A percentile compares a stretch with the other conserved stretches of the same genome.
Conservation (phyloP, 2,329 filamentous ascomycete genomes). For the Mollisia scopiformis region DNA sequence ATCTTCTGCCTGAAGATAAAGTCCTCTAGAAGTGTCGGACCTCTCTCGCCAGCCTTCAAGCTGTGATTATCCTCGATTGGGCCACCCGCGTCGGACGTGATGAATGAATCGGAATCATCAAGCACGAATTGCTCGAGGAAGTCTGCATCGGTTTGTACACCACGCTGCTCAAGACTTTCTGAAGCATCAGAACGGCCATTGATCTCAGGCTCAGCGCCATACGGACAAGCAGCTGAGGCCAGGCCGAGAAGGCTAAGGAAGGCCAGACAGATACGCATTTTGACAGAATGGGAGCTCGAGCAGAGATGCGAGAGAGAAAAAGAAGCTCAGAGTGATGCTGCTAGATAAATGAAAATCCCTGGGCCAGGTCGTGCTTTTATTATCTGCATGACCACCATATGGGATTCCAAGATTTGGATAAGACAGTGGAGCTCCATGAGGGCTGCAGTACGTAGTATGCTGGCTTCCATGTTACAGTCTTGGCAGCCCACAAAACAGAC, state of each 20-base stretch:
- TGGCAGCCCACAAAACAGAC: not conserved
- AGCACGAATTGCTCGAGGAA: slow-evolving; percentile 45
- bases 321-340: not conserved
- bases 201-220: slow-evolving; percentile 39
- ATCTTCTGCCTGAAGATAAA: slow-evolving; percentile 76
- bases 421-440: not conserved
- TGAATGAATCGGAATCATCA: slow-evolving; percentile 56
- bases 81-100: slow-evolving; percentile 70
- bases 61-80: slow-evolving; percentile 70
- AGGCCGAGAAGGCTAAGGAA: slow-evolving; percentile 23
- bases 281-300: not conserved
- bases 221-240: slow-evolving; percentile 44
- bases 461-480: not conserved
- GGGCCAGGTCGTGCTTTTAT: not conserved
- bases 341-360: not conserved
- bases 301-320: not conserved
- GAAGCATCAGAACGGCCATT: slow-evolving; percentile 11
- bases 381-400: not conserved
- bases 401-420: not conserved
- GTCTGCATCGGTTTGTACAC: slow-evolving; percentile 2
- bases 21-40: slow-evolving; percentile 71
- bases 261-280: not conserved
- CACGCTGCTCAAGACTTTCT: not conserved
- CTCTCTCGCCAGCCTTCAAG: slow-evolving; percentile 67
- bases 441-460: not conserved